These are phyloP conservation scores for Luffa aegyptiaca DNA, from an alignment of 306 rosid genomes.

Conservation along the genomic window DNA sequence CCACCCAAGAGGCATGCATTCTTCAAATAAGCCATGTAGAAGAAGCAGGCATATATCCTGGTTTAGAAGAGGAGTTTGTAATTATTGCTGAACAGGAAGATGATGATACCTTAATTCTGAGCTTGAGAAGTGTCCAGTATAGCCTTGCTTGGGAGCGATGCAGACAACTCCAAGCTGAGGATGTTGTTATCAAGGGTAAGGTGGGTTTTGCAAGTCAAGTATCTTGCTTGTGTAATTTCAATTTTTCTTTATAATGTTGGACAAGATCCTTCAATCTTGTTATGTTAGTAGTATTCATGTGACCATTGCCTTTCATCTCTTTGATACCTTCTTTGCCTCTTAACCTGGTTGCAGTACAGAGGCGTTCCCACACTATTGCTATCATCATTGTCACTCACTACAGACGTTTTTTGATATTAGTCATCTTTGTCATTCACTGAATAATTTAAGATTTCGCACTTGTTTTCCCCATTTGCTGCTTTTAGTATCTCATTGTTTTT, in stretches of 20 bases:
- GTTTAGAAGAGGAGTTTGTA: slow-evolving; percentile 66
- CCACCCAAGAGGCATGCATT: slow-evolving; percentile 58
- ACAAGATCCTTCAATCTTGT: background rate
- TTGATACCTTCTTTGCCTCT: background rate
- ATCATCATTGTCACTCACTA: background rate
- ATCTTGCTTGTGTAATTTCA: background rate
- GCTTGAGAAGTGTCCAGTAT: slow-evolving; percentile 58
- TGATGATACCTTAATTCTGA: slow-evolving; percentile 59
- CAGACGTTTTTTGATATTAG: background rate
- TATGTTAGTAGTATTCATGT: background rate
- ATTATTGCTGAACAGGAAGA: slow-evolving; percentile 63
- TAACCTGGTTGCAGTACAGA: background rate
- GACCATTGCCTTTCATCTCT: background rate
- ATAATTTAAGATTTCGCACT: background rate
- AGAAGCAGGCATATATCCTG: slow-evolving; percentile 70
- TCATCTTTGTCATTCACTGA: background rate
- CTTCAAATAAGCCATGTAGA: slow-evolving; percentile 51
- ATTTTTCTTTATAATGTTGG: background rate
- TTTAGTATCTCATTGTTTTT: background rate
- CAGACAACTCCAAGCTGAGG: slow-evolving; percentile 90
- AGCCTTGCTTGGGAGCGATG: slow-evolving; percentile 95
- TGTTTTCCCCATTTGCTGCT: background rate
- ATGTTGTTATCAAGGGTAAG: slow-evolving; percentile 92
- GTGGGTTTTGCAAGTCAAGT: slow-evolving; percentile 35
- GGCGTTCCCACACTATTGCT: background rate